Evolutionary conservation across 2,329 filamentous ascomycete species (phyloP).

Genomic region (Botrytis pseudocinerea): DNA sequence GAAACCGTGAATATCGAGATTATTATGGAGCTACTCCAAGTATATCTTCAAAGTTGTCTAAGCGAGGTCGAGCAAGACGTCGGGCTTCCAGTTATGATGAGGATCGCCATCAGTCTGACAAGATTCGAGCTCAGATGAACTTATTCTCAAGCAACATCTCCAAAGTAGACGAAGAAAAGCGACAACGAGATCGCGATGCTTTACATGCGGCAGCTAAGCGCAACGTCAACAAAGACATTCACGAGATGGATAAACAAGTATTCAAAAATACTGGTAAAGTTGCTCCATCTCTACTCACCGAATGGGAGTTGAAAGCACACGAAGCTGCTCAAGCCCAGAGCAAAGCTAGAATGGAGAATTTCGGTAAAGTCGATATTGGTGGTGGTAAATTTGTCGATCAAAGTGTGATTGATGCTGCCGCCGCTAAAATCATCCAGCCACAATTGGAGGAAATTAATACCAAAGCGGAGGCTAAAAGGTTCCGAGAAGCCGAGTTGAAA

Average conservation of each 20-base stretch:
- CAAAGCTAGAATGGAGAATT: slow-evolving; percentile 57
- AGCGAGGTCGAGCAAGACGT: slow-evolving; percentile 58
- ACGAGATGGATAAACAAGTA: slow-evolving; percentile 79
- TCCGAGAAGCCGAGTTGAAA: slow-evolving; percentile 62
- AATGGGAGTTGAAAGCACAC: slow-evolving; percentile 79
- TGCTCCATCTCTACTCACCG: slow-evolving; percentile 64
- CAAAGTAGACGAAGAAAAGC: slow-evolving; percentile 71
- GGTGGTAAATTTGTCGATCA: slow-evolving; percentile 79
- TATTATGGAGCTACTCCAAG: slow-evolving; percentile 64
- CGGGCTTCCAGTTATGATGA: slow-evolving; percentile 68
- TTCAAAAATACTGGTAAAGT: slow-evolving; percentile 75
- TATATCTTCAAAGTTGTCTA: slow-evolving; percentile 52
- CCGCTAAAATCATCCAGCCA: slow-evolving; percentile 74
- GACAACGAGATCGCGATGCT: slow-evolving; percentile 70
- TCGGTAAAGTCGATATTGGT: slow-evolving; percentile 69
- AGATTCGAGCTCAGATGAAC: slow-evolving; percentile 78
- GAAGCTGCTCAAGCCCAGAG: slow-evolving; percentile 66
- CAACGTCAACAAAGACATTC: slow-evolving; percentile 78
- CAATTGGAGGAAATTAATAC: slow-evolving; percentile 82
- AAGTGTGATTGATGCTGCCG: slow-evolving; percentile 76
- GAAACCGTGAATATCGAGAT: slow-evolving; percentile 65
- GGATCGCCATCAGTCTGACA: slow-evolving; percentile 63
- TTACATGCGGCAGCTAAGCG: slow-evolving; percentile 78
- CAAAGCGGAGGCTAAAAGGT: slow-evolving; percentile 71
- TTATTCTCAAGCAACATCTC: slow-evolving; percentile 68